A percentile compares a stretch with the other conserved stretches of the same genome.
Conservation (phyloP, 345 rosid species). For the Clausena lansium region DNA sequence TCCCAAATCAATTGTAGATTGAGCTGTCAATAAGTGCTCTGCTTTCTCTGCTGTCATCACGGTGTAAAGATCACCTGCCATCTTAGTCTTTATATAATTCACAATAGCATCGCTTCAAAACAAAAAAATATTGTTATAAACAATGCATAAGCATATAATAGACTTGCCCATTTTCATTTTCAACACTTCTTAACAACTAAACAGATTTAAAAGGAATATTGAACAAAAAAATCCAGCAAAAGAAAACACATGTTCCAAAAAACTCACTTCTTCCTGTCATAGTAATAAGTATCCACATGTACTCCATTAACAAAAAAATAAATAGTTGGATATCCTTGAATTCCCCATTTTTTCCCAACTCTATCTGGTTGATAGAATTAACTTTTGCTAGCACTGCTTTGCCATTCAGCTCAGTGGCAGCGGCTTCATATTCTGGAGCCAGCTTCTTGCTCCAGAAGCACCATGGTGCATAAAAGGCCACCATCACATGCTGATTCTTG, state of each 20-base stretch:
- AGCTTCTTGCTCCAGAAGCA: conserved; percentile 12
- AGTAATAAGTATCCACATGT: not conserved
- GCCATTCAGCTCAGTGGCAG: conserved; percentile 26
- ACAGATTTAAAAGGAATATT: not conserved
- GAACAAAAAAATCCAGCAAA: not conserved
- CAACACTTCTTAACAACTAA: not conserved
- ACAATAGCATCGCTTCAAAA: conserved; percentile 13
- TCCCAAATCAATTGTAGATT: not conserved
- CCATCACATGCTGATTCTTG: conserved; percentile 19
- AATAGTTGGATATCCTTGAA: conserved; percentile 10
- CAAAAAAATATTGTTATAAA: not conserved
- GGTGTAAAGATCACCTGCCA: not conserved
- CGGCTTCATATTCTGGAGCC: conserved; percentile 23
- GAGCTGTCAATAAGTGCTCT: not conserved
- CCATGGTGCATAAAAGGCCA: conserved; percentile 22
- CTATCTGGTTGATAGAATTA: not conserved
- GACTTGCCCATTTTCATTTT: not conserved
- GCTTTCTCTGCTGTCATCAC: not conserved
- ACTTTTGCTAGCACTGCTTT: conserved; percentile 25
- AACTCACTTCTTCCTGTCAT: conserved; percentile 11
- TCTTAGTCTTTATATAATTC: conserved; percentile 4
- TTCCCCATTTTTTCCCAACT: not conserved
- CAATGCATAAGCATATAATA: not conserved
- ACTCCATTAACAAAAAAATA: conserved; percentile 14
- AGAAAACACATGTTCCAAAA: not conserved